A percentile compares a stretch with the other conserved stretches of the same genome.
phyloP scores from a whole-genome alignment of 2,329 filamentous ascomycete genomes.

The Neocatenulostroma microsporum region DNA sequence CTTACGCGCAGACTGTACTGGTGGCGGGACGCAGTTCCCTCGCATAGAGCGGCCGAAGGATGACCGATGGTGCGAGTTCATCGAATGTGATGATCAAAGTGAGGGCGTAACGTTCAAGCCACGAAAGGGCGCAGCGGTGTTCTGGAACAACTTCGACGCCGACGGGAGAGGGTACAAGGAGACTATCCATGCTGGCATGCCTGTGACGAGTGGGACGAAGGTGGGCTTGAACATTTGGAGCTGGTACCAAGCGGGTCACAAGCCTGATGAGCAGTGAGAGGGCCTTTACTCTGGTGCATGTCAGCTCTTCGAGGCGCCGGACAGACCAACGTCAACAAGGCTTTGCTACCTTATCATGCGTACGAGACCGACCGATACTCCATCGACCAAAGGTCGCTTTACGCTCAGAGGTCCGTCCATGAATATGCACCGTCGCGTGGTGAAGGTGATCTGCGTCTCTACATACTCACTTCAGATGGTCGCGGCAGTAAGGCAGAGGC shows the following conservation, averaged over 20 bases:
- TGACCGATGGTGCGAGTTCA: constrained; percentile 48
- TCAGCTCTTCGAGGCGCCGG: no score
- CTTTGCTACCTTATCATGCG: no score
- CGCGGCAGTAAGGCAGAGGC: no score
- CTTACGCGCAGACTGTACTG: constrained; percentile 44
- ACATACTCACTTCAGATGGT: no score
- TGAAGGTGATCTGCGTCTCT: no score
- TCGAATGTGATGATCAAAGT: constrained; percentile 43
- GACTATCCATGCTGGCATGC: constrained; percentile 55
- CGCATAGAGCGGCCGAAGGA: constrained; percentile 39
- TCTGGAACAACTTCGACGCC: constrained; percentile 52
- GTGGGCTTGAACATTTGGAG: constrained; percentile 59
- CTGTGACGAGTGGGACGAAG: constrained; percentile 49
- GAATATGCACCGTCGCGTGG: no score
- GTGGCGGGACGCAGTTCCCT: constrained; percentile 56
- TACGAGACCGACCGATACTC: no score
- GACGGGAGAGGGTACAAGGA: constrained; percentile 52
- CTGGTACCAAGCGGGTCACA: constrained; percentile 42
- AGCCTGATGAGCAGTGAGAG: no score
- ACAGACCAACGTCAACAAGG: no score
- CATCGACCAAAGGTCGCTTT: no score
- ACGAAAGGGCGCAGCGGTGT: constrained; percentile 51
- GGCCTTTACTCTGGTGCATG: no score
- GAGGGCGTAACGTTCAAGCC: constrained; percentile 52
- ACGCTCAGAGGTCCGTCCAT: no score